phyloP scores from a whole-genome alignment of 2,329 filamentous ascomycete genomes.

The Aspergillus sp. region DNA sequence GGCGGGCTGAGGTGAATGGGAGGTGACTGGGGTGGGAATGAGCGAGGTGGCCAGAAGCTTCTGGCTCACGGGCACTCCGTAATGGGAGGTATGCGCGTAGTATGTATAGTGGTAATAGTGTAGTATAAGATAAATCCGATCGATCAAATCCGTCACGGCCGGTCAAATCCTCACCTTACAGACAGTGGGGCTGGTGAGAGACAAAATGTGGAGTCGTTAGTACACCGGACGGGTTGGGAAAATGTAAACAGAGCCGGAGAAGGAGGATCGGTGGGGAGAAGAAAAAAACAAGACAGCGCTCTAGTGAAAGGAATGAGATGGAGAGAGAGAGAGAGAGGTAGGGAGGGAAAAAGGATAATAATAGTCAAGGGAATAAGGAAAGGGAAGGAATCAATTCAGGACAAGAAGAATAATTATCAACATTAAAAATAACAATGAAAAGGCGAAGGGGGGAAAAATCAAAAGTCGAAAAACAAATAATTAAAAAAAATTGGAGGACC shows the following conservation, averaged over 20 bases:
- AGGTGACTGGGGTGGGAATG: conserved; percentile 8
- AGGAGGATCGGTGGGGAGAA: background rate
- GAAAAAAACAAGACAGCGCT: no score
- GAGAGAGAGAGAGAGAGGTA: background rate
- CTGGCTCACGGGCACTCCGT: conserved; percentile 2
- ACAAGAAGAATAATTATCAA: background rate
- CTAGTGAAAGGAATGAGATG: background rate
- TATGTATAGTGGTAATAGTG: background rate
- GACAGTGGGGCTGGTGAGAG: conserved; percentile 8
- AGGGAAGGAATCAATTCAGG: background rate
- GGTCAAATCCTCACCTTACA: conserved; percentile 13
- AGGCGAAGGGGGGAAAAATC: no score
- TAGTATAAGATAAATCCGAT: background rate
- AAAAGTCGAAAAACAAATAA: no score
- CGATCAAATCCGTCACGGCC: conserved; percentile 8
- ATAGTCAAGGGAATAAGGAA: background rate
- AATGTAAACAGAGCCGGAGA: conserved; percentile 1
- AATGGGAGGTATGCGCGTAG: conserved; percentile 3
- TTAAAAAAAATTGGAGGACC: no score
- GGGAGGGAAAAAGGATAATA: background rate
- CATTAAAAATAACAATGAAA: no score
- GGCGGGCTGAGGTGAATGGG: conserved; percentile 2
- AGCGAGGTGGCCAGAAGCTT: conserved; percentile 16
- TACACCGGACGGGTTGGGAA: background rate
- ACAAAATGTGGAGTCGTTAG: background rate